Conservation (phyloP, 495 filamentous ascomycete species). For the Thermothielavioides terrestris region DNA sequence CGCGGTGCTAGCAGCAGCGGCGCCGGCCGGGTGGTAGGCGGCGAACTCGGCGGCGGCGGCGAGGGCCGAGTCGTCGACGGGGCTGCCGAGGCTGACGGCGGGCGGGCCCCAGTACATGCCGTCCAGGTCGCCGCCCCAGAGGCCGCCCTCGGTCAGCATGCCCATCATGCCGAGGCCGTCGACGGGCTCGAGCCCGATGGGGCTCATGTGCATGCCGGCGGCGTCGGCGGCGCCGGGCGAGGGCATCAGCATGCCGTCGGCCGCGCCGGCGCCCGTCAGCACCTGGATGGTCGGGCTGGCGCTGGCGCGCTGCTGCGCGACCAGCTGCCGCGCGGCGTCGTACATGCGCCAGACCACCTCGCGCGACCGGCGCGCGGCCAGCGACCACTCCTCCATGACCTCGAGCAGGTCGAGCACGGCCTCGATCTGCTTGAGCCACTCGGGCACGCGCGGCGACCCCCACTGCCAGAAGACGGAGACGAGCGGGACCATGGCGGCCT, state of each 20-base stretch:
- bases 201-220: constrained; percentile 39
- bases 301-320: constrained; percentile 29
- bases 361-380: constrained; percentile 58
- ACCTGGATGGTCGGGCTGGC: constrained; percentile 30
- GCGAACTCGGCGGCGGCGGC: constrained; percentile 18
- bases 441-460: constrained; percentile 43
- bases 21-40: constrained; percentile 7
- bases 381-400: constrained; percentile 60
- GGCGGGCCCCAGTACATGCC: constrained; percentile 40
- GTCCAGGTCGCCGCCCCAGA: constrained; percentile 48
- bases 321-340: constrained; percentile 45
- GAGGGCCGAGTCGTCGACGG: constrained; percentile 18
- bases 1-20: no score
- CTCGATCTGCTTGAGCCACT: constrained; percentile 59
- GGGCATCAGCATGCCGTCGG: constrained; percentile 25
- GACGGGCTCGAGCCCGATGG: constrained; percentile 42
- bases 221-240: constrained; percentile 12
- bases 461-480: constrained; percentile 62
- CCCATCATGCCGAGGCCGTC: constrained; percentile 46
- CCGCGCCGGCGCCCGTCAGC: constrained; percentile 20
- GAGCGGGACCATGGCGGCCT: constrained; percentile 69
- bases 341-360: constrained; percentile 64
- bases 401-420: constrained; percentile 59
- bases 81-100: constrained; percentile 17
- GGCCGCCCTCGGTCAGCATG: constrained; percentile 44